These are phyloP conservation scores for Trichosanthes truncata DNA, from an alignment of 306 rosid species.

Conservation along the genomic window DNA sequence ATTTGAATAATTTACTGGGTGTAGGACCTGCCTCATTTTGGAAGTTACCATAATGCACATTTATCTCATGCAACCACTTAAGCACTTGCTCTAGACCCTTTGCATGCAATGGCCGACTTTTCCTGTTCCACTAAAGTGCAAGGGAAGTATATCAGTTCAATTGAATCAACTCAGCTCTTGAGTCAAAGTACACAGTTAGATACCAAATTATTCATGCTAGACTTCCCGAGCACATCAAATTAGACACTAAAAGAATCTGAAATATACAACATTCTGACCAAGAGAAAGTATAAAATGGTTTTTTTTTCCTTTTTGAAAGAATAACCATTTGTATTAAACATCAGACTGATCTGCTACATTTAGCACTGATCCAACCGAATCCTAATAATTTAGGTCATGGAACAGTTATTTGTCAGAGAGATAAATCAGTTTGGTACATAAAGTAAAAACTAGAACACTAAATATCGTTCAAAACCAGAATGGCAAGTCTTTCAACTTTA, in stretches of 20 bases:
- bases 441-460: background rate
- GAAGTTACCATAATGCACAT: slow-evolving; percentile 30
- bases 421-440: background rate
- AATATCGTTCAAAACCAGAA: background rate
- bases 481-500: background rate
- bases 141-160: slow-evolving; percentile 12
- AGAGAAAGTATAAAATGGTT: background rate
- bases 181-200: background rate
- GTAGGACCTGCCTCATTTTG: slow-evolving; percentile 79
- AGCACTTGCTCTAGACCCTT: slow-evolving; percentile 83
- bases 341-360: background rate
- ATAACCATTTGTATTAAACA: no score
- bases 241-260: background rate
- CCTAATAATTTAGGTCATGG: background rate
- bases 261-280: background rate
- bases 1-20: slow-evolving; percentile 17
- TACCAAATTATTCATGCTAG: background rate
- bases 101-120: slow-evolving; percentile 68
- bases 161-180: background rate
- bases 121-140: slow-evolving; percentile 70
- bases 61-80: slow-evolving; percentile 73
- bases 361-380: background rate
- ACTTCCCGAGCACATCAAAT: background rate
- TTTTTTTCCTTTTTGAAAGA: no score
- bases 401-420: background rate